These are phyloP conservation scores for Linaria vulgaris DNA, from an alignment of 257 asterid species.

Conservation along the genomic window DNA sequence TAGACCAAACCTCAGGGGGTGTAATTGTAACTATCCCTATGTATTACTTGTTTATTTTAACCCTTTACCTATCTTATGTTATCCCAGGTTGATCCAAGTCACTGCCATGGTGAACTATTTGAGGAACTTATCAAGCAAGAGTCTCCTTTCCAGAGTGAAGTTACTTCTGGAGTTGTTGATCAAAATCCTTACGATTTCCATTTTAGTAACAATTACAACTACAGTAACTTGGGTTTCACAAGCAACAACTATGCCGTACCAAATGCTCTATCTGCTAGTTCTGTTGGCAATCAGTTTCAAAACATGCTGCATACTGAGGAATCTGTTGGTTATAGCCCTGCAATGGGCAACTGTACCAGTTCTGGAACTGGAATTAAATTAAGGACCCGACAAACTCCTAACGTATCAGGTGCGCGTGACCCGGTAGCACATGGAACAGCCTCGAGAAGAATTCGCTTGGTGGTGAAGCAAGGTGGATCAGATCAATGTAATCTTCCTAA, in stretches of 20 bases:
- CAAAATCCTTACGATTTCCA: slow-evolving; percentile 22
- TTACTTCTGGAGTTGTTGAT: slow-evolving; percentile 24
- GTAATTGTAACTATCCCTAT: too few species aligned
- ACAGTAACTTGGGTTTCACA: slow-evolving; percentile 19
- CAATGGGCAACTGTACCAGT: slow-evolving; percentile 19
- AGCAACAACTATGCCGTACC: slow-evolving; percentile 20
- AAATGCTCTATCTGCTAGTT: slow-evolving; percentile 23
- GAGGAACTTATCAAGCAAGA: slow-evolving; percentile 42
- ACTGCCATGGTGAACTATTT: slow-evolving; percentile 26
- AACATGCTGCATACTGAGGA: slow-evolving; percentile 18
- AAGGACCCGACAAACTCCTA: slow-evolving; percentile 40
- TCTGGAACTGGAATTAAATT: slow-evolving; percentile 58
- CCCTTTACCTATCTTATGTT: slow-evolving; percentile 10
- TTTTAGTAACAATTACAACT: slow-evolving; percentile 20
- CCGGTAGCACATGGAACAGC: slow-evolving; percentile 61
- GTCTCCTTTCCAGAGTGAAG: slow-evolving; percentile 40
- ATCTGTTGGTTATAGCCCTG: slow-evolving; percentile 23
- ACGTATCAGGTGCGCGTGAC: slow-evolving; percentile 21
- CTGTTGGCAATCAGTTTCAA: slow-evolving; percentile 32
- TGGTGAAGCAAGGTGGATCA: slow-evolving; percentile 51
- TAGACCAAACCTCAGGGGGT: too few species aligned
- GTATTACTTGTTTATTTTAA: background rate
- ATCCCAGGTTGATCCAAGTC: slow-evolving; percentile 36
- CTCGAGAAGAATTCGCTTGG: slow-evolving; percentile 64
- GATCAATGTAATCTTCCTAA: slow-evolving; percentile 35